phyloP scores from a whole-genome alignment of 2,329 filamentous ascomycete species.

The Trichoderma citrinoviride region DNA sequence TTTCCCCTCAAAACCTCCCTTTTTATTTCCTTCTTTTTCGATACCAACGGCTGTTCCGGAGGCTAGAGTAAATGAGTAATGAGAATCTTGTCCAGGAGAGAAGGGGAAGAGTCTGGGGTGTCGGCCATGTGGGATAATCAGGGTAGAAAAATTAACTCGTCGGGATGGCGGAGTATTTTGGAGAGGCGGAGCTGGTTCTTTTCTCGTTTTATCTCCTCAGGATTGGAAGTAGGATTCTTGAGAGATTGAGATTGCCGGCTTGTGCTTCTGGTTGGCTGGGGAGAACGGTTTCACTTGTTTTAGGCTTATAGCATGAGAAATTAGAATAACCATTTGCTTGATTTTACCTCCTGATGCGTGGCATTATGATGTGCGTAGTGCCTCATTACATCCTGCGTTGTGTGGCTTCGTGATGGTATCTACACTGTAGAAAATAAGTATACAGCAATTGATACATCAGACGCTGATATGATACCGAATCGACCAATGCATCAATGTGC shows the following conservation, averaged over 20 bases:
- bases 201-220: not conserved
- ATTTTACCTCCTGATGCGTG: not conserved
- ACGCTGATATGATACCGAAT: no score
- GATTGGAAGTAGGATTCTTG: not conserved
- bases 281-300: conserved; percentile 11
- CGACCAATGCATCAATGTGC: not conserved
- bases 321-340: conserved; percentile 26
- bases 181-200: not conserved
- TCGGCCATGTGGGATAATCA: conserved; percentile 17
- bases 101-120: conserved; percentile 22
- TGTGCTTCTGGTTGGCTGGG: conserved; percentile 4
- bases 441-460: not conserved
- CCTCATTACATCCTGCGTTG: no score
- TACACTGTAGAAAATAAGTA: not conserved
- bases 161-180: conserved; percentile 17
- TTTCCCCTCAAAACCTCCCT: conserved; percentile 23
- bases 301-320: conserved; percentile 24
- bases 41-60: conserved; percentile 38
- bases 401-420: no score
- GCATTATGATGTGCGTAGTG: not conserved
- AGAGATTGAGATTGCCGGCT: not conserved
- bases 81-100: conserved; percentile 25
- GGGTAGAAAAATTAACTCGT: conserved; percentile 6
- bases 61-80: conserved; percentile 39
- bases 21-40: conserved; percentile 33